Evolutionary conservation across 371 early-diverging fungal genomes (phyloP).

Genomic region (Saksenaea vasiformis): DNA sequence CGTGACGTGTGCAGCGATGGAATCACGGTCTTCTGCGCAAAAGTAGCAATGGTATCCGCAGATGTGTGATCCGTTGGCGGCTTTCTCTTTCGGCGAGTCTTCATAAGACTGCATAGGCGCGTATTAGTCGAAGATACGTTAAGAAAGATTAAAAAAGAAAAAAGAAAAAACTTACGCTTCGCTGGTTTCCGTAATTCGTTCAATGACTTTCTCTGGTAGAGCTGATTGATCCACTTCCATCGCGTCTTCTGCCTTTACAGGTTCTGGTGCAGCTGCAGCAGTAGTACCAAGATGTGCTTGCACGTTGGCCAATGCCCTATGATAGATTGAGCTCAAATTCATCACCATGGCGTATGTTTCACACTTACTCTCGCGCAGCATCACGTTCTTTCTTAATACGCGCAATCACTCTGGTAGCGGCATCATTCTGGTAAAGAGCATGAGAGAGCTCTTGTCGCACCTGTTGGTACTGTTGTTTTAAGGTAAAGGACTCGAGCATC

Average conservation of each 20-base stretch:
- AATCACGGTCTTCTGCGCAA: constrained; percentile 46
- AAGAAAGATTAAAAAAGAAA: background rate
- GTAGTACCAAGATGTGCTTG: constrained; percentile 61
- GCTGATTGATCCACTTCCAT: constrained; percentile 52
- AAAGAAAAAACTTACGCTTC: constrained; percentile 39
- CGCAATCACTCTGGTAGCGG: constrained; percentile 92
- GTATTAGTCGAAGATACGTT: background rate
- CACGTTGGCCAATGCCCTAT: constrained; percentile 63
- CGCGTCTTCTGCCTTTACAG: constrained; percentile 59
- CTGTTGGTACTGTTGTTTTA: constrained; percentile 88
- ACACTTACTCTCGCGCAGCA: constrained; percentile 74
- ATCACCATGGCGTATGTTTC: background rate
- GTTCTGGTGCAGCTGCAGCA: constrained; percentile 34
- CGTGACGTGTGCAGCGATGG: constrained; percentile 73
- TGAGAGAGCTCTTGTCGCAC: constrained; percentile 87
- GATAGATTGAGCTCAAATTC: background rate
- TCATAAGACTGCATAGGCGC: constrained; percentile 49
- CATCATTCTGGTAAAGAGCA: constrained; percentile 92
- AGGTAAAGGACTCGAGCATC: constrained; percentile 86
- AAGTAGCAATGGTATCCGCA: constrained; percentile 63
- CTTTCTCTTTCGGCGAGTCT: constrained; percentile 82
- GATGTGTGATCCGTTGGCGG: constrained; percentile 66
- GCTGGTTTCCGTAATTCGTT: constrained; percentile 57
- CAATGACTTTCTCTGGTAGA: constrained; percentile 48
- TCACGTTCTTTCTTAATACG: constrained; percentile 86